Evolutionary conservation across 1,139 yeast genomes (phyloP).

Genomic region (Yamadazyma blattariae): DNA sequence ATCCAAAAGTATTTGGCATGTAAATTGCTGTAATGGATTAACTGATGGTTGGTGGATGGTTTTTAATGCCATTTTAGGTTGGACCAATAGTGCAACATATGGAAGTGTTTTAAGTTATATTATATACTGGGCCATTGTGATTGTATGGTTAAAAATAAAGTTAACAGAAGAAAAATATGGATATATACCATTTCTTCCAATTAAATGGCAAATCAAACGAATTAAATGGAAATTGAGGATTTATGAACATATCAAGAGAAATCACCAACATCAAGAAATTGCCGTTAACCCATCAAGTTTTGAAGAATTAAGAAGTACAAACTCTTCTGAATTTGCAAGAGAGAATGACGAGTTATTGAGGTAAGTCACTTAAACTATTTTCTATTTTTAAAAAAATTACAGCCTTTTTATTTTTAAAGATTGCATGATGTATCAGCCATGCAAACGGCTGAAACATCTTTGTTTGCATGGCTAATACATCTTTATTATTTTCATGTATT

Average conservation of each 20-base stretch:
- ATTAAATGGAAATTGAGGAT: constrained; percentile 48
- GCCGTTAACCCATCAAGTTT: constrained; percentile 1
- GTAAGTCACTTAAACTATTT: no score
- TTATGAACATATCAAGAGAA: constrained; percentile 13
- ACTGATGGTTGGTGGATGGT: constrained; percentile 93
- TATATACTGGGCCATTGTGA: constrained; percentile 70
- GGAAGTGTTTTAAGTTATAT: constrained; percentile 84
- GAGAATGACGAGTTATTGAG: neutral
- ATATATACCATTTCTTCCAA: constrained; percentile 55
- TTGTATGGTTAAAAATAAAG: constrained; percentile 47
- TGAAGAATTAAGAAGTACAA: constrained; percentile 11
- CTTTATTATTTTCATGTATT: no score
- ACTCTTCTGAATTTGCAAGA: constrained; percentile 9
- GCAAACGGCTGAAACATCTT: no score
- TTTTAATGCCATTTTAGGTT: constrained; percentile 86
- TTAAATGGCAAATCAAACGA: constrained; percentile 55
- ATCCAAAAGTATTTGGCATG: constrained; percentile 84
- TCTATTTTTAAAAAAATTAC: no score
- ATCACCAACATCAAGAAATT: constrained; percentile 1
- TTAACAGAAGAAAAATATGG: constrained; percentile 65
- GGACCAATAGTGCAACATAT: constrained; percentile 95
- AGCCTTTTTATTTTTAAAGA: no score
- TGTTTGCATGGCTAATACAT: no score
- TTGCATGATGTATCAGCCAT: no score
- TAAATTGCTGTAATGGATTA: constrained; percentile 92